Percentiles rank a stretch among this genome's conserved stretches.
Evolutionary conservation across 2,329 filamentous ascomycete species (phyloP).

Genomic region (Ramularia endophylla): DNA sequence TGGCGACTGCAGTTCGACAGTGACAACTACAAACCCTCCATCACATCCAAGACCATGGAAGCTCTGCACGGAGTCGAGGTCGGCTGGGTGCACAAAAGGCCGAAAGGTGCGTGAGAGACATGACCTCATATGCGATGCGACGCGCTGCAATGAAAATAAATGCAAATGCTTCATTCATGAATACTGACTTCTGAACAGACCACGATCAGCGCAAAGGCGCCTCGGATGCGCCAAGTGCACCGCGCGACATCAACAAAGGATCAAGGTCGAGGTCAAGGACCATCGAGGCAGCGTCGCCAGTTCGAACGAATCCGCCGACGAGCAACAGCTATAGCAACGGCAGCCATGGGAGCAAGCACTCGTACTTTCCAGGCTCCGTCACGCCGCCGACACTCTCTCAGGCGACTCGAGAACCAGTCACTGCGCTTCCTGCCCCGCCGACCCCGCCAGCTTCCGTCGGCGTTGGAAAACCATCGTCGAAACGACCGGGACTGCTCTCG

Average conservation of each 20-base stretch:
- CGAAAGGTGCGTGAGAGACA: constrained; percentile 13
- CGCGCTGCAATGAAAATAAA: too few relatives aligned
- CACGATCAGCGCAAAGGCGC: constrained; percentile 6
- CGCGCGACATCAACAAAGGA: constrained; percentile 7
- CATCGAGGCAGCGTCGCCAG: constrained; percentile 2
- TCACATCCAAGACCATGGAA: constrained; percentile 16
- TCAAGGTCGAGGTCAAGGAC: background rate
- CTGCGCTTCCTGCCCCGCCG: constrained; percentile 15
- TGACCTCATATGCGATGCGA: constrained; percentile 2
- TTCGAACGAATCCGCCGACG: constrained; percentile 5
- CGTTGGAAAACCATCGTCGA: constrained; percentile 10
- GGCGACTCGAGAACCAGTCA: constrained; percentile 19
- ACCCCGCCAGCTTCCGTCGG: constrained; percentile 12
- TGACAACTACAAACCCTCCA: constrained; percentile 3
- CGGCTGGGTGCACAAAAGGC: constrained; percentile 18
- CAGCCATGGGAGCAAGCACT: too few relatives aligned
- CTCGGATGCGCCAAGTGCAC: constrained; percentile 3
- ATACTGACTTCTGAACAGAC: constrained; percentile 2
- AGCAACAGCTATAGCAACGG: constrained; percentile 6
- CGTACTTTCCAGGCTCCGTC: constrained; percentile 17
- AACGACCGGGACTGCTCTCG: constrained; percentile 39
- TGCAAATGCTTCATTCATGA: too few relatives aligned
- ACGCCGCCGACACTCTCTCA: constrained; percentile 17
- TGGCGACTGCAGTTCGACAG: constrained; percentile 14
- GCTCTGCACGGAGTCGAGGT: constrained; percentile 20